These are phyloP conservation scores for Aspergillus cavernicola DNA, from an alignment of 495 filamentous ascomycete genomes.

Conservation along the genomic window DNA sequence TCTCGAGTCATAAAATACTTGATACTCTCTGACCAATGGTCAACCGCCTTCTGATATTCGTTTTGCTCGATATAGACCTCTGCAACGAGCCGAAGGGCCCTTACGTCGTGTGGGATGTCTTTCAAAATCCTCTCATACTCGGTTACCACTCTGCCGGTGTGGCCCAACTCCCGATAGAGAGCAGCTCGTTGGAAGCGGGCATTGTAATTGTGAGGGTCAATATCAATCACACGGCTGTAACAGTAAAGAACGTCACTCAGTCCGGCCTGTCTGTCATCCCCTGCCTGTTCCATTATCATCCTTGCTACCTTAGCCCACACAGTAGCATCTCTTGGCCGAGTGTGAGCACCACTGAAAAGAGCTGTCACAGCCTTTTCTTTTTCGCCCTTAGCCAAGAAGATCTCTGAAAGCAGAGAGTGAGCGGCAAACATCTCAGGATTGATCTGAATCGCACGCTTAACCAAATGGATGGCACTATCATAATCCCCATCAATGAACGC, in stretches of 20 bases:
- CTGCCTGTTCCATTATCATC: conserved; percentile 59
- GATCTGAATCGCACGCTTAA: conserved; percentile 66
- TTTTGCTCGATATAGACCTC: conserved; percentile 59
- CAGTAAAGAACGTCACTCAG: conserved; percentile 61
- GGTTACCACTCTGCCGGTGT: conserved; percentile 50
- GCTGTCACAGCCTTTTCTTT: conserved; percentile 63
- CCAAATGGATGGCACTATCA: conserved; percentile 57
- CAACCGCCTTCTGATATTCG: conserved; percentile 53
- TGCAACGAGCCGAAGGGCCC: conserved; percentile 60
- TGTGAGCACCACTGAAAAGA: conserved; percentile 66
- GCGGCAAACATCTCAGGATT: conserved; percentile 82
- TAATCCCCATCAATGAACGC: conserved; percentile 66
- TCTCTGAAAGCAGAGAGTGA: conserved; percentile 70
- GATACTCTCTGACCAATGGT: conserved; percentile 60
- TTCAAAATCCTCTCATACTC: conserved; percentile 65
- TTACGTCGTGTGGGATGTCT: conserved; percentile 54
- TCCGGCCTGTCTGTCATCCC: conserved; percentile 46
- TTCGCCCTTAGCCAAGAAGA: conserved; percentile 65
- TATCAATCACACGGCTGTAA: conserved; percentile 63
- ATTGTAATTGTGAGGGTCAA: conserved; percentile 54
- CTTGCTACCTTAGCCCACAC: conserved; percentile 68
- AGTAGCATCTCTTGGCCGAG: conserved; percentile 60
- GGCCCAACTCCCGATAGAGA: conserved; percentile 53
- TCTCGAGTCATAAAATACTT: conserved; percentile 46
- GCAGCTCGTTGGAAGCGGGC: conserved; percentile 60